phyloP scores from a whole-genome alignment of 1,284 basidiomycete genomes.

The Leccinum subrobustum region DNA sequence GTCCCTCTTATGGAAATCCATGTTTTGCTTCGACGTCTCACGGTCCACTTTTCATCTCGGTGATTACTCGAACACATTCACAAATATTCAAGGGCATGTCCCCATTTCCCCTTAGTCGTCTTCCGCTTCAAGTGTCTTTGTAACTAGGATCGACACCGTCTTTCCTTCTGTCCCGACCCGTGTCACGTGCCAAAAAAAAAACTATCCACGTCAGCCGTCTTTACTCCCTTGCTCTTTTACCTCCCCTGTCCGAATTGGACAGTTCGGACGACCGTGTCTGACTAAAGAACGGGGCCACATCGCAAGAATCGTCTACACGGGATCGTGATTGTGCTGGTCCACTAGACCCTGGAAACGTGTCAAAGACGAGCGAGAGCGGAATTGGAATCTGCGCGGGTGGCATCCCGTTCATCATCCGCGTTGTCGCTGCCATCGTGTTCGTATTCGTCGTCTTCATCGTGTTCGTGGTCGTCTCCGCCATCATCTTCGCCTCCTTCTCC shows the following conservation, averaged over 20 bases:
- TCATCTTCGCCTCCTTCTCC: not conserved
- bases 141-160: not conserved
- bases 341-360: not conserved
- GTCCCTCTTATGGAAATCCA: not conserved
- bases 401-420: not conserved
- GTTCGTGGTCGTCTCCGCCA: not conserved
- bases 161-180: not conserved
- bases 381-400: not conserved
- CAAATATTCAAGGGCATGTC: constrained; percentile 11
- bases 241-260: not conserved
- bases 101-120: constrained; percentile 12
- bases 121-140: constrained; percentile 4
- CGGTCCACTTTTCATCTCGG: not conserved
- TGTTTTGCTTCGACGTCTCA: not conserved
- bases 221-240: not conserved
- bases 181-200: not conserved
- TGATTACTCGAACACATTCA: not conserved
- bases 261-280: not conserved
- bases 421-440: not conserved
- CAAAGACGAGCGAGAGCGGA: constrained; percentile 9
- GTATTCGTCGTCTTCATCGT: not conserved
- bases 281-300: not conserved
- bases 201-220: not conserved
- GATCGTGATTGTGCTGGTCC: not conserved
- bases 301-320: not conserved